Percentiles rank a stretch among this genome's conserved stretches.
Evolutionary conservation across 371 early-diverging fungal genomes (phyloP).

Genomic region (Apophysomyces trapeziformis): DNA sequence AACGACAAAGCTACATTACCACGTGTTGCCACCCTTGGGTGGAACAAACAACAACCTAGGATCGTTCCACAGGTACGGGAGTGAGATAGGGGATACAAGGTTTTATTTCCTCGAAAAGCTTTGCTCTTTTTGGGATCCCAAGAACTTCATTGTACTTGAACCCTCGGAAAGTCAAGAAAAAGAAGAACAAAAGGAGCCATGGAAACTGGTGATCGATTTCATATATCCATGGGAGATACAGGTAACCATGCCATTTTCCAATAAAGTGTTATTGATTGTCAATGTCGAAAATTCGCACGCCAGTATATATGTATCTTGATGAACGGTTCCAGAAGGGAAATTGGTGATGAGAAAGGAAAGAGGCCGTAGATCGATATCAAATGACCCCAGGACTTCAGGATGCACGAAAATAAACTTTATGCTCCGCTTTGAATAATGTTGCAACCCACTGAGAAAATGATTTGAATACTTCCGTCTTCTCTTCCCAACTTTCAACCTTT

Average conservation of each 20-base stretch:
- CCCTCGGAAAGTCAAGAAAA: too few species aligned
- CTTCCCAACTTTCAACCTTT: constrained; percentile 36
- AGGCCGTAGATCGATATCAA: constrained; percentile 7
- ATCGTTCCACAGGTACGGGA: not conserved
- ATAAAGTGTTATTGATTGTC: too few species aligned
- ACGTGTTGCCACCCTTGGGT: constrained; percentile 6
- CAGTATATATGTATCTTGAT: not conserved
- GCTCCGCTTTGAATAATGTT: constrained; percentile 4
- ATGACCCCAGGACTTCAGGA: not conserved
- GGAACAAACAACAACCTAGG: not conserved
- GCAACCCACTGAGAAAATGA: not conserved
- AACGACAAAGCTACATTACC: not conserved
- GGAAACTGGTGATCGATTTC: not conserved
- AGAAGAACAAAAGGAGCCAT: not conserved
- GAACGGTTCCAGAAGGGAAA: constrained; percentile 3
- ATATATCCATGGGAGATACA: not conserved
- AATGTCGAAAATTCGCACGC: not conserved
- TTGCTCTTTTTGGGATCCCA: not conserved
- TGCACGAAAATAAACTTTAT: not conserved
- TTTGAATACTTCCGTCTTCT: not conserved
- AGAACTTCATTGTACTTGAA: not conserved
- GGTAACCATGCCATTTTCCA: not conserved
- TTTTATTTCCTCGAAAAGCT: not conserved
- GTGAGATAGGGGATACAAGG: not conserved
- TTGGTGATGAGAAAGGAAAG: constrained; percentile 5